Base-by-base conservation (phyloP, 1,139 yeast genomes). In the Zygosaccharomyces pseudobailii region DNA sequence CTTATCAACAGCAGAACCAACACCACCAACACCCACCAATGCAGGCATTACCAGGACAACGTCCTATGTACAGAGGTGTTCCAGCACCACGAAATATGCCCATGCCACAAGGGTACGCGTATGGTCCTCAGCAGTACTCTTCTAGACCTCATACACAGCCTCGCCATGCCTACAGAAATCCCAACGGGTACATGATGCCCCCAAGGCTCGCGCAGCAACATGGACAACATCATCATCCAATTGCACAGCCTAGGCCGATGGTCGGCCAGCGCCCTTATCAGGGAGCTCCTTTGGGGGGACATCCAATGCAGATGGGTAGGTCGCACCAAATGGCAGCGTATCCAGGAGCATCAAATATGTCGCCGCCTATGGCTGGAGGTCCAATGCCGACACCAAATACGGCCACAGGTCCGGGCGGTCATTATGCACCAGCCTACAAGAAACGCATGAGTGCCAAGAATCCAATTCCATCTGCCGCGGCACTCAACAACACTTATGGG, bases 161-260 rank as follows among this genome's bases (percentile, higher is more conserved):
- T 7, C 36, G 43, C 21, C 43, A 40, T 23, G 20, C 20, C 22
- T 40, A 40, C 24, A 32, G 43, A 5, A 49, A 48, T 31, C 43
- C 50, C 37, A 48, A 47, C 25, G 61, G 56, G 42, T 57, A 59
- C 43, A 71, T 78, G 7, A 67, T 76, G 3, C 75, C 82, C 1
- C 81, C 77, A 45, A 70, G 68, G 48, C 72, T 74, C 9, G 66
- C 79, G 55, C 72, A 72, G 55, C 72, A 72, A 38, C 71, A 70
- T 50, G 79, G 78, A 55, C 84, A 84, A 6, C 82, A 78, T 55
- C n/a, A n/a, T n/a, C 77, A 79, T 54, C 63, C 73, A 17, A 40
- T 32, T 41, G 47, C 43, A 42, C 45, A 44, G 19, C 47, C 43
- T 27, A 49, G 48, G 34, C 41, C 49, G 27, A 48, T 43, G 45